A percentile compares a stretch with the other conserved stretches of the same genome.
phyloP scores from a whole-genome alignment of 2,329 filamentous ascomycete genomes.

The Venturia nashicola region DNA sequence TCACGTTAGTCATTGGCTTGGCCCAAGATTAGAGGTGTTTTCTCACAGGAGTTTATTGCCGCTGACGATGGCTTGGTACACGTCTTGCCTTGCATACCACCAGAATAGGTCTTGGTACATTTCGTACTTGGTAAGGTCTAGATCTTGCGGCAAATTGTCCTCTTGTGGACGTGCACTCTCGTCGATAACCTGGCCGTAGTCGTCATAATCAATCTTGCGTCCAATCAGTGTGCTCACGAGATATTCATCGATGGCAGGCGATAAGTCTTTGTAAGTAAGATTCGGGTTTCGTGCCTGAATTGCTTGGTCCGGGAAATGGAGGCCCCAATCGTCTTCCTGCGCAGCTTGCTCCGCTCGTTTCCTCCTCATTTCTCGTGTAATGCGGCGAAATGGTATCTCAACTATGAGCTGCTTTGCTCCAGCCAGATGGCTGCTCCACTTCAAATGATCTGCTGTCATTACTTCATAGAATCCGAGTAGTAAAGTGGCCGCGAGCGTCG shows the following conservation, averaged over 20 bases:
- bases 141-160: conserved; percentile 19
- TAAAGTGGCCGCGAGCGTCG: conserved; percentile 78
- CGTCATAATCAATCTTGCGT: conserved; percentile 43
- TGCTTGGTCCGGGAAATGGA: conserved; percentile 10
- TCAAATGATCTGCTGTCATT: conserved; percentile 84
- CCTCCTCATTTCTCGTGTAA: conserved; percentile 58
- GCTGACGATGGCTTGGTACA: conserved; percentile 80
- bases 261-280: conserved; percentile 11
- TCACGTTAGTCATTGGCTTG: background rate
- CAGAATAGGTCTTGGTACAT: conserved; percentile 79
- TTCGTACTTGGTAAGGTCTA: conserved; percentile 68
- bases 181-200: conserved; percentile 37
- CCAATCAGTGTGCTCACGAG: conserved; percentile 48
- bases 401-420: conserved; percentile 71
- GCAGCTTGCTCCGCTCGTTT: conserved; percentile 35
- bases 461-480: conserved; percentile 88
- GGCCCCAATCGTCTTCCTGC: background rate
- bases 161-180: conserved; percentile 18
- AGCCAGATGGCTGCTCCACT: conserved; percentile 87
- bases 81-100: conserved; percentile 94
- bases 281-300: background rate
- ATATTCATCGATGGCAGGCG: conserved; percentile 24
- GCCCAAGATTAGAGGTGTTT: too few relatives aligned
- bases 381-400: conserved; percentile 66
- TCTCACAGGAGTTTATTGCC: conserved; percentile 70